Conservation (phyloP, 2,329 filamentous ascomycete species). For the Colletotrichum cuscutae region DNA sequence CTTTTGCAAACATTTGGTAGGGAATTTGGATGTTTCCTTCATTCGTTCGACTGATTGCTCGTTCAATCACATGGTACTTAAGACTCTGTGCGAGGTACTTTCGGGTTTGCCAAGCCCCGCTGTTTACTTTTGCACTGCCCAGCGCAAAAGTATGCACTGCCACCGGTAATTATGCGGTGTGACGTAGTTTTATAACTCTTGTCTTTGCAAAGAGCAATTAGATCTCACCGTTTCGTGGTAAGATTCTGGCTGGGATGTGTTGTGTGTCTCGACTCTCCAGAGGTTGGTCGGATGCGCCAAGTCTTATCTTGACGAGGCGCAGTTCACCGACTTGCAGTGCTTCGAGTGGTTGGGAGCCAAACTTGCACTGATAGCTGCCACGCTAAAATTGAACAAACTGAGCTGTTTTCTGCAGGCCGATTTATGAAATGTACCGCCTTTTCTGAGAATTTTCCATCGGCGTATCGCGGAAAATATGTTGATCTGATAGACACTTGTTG, state of each 20-base stretch:
- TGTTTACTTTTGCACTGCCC: not conserved
- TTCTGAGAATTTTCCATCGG: not conserved
- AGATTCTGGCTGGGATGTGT: not conserved
- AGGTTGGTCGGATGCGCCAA: not conserved
- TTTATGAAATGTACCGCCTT: fast-evolving
- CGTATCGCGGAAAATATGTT: not conserved
- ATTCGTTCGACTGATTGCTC: not conserved
- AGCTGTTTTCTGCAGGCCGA: not conserved
- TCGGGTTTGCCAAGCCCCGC: too few species aligned
- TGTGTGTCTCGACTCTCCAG: not conserved
- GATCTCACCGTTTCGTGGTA: not conserved
- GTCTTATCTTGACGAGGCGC: not conserved
- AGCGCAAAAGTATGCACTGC: not conserved
- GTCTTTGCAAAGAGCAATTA: not conserved
- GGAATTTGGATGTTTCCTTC: too few species aligned
- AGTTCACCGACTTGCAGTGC: not conserved
- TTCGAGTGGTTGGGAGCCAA: not conserved
- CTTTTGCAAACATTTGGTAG: not conserved
- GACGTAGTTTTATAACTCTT: not conserved
- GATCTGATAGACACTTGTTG: too few species aligned
- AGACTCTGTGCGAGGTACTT: not conserved
- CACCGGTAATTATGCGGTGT: not conserved
- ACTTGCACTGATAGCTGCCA: not conserved
- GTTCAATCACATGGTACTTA: not conserved
- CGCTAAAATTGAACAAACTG: not conserved